Evolutionary conservation across 805 yeast genomes (phyloP).

Genomic region (Kuraishia ogatae): DNA sequence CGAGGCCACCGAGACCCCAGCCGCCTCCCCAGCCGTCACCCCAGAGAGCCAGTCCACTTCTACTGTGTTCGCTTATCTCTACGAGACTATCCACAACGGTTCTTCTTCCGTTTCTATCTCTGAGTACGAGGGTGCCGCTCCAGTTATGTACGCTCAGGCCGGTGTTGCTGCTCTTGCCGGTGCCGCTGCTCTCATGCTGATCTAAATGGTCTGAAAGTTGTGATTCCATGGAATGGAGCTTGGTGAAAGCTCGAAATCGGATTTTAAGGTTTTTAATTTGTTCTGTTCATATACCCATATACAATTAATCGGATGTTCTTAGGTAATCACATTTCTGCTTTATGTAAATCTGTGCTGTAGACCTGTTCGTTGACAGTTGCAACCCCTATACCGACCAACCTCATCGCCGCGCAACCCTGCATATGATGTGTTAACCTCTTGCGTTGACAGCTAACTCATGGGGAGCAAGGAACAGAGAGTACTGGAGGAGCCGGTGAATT

Average conservation of each 20-base stretch:
- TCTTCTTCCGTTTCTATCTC: not conserved
- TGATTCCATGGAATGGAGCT: not conserved
- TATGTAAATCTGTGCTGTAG: not conserved
- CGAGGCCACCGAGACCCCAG: slow-evolving; percentile 4
- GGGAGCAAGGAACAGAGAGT: not conserved
- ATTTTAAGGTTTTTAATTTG: not conserved
- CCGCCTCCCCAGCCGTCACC: not conserved
- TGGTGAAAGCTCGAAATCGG: not conserved
- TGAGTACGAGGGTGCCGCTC: slow-evolving; percentile 4
- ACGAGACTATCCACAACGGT: not conserved
- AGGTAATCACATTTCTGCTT: not conserved
- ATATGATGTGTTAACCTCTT: not conserved
- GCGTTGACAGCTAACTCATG: not conserved
- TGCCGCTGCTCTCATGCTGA: slow-evolving; percentile 1
- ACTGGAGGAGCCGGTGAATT: not conserved
- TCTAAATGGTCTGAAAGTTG: not conserved
- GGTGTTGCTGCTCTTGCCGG: slow-evolving; percentile 4
- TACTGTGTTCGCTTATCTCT: not conserved
- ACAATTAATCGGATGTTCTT: not conserved
- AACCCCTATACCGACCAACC: not conserved
- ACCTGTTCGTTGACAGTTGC: not conserved
- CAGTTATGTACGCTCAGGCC: slow-evolving; percentile 2
- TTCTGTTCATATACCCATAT: not conserved
- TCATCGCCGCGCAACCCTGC: not conserved
- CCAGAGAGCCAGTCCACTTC: slow-evolving; percentile 1